Evolutionary conservation across 306 rosid species (phyloP).

Genomic region (Acacia crassicarpa): DNA sequence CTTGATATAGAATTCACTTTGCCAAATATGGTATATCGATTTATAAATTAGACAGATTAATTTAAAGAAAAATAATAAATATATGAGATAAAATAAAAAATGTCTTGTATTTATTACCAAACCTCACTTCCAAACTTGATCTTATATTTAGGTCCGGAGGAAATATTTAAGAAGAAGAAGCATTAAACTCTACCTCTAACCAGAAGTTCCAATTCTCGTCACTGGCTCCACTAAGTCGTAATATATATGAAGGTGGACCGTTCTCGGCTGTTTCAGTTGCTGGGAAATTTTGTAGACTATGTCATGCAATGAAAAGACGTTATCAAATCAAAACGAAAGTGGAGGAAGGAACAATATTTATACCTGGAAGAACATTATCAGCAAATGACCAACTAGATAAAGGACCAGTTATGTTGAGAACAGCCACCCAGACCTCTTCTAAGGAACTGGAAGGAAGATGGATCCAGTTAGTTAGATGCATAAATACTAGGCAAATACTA

Average conservation of each 20-base stretch:
- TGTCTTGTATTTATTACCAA: too few relatives aligned
- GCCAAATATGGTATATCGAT: too few relatives aligned
- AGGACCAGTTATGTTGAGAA: constrained; percentile 93
- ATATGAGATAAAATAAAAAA: too few relatives aligned
- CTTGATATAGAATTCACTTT: too few relatives aligned
- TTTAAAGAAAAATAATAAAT: too few relatives aligned
- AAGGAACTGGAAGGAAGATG: constrained; percentile 61
- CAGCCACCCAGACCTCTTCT: constrained; percentile 92
- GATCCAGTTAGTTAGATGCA: constrained; percentile 12
- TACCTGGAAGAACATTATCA: constrained; percentile 79
- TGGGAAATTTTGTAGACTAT: constrained; percentile 35
- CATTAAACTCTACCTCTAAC: constrained; percentile 69
- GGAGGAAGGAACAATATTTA: constrained; percentile 11
- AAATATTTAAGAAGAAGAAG: neutral
- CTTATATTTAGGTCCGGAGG: too few relatives aligned
- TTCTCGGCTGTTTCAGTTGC: constrained; percentile 57
- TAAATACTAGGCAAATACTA: neutral
- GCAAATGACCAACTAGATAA: constrained; percentile 98
- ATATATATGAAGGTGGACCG: constrained; percentile 82
- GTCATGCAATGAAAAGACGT: constrained; percentile 26
- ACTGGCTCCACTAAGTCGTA: constrained; percentile 80
- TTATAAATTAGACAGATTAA: too few relatives aligned
- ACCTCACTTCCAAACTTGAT: too few relatives aligned
- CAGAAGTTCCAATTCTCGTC: constrained; percentile 84
- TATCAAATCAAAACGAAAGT: constrained; percentile 4